These are phyloP conservation scores for Termitomyces sp. DNA, from an alignment of 768 basidiomycete genomes.

Conservation along the genomic window DNA sequence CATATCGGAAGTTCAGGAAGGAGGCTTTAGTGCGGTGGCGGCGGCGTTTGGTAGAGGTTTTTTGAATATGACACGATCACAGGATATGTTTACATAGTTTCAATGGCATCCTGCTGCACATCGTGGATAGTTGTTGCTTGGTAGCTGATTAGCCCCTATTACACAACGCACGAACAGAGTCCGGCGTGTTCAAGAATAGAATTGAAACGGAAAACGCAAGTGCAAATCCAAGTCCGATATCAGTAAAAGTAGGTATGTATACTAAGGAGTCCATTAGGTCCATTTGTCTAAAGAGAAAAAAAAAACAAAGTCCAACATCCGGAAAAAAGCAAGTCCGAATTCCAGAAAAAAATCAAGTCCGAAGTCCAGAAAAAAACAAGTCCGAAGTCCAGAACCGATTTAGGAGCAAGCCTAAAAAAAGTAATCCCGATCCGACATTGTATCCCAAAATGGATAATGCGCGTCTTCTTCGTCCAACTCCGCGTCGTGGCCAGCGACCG, in stretches of 20 bases:
- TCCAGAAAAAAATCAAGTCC: too few relatives aligned
- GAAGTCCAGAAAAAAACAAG: neutral
- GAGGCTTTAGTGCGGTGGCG: conserved; percentile 69
- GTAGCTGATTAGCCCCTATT: neutral
- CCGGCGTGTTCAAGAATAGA: neutral
- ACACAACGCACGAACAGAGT: neutral
- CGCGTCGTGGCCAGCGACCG: conserved; percentile 9
- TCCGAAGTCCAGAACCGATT: neutral
- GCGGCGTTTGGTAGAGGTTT: conserved; percentile 65
- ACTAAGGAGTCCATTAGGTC: neutral
- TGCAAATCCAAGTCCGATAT: neutral
- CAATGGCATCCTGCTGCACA: too few relatives aligned
- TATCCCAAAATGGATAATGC: neutral
- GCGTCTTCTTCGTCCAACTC: conserved; percentile 4
- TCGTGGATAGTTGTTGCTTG: neutral
- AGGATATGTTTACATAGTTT: conserved; percentile 20
- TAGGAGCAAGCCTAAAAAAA: too few relatives aligned
- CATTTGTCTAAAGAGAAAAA: neutral
- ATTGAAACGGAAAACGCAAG: neutral
- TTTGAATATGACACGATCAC: conserved; percentile 37
- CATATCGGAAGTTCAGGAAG: conserved; percentile 66
- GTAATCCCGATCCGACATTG: too few relatives aligned
- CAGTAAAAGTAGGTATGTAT: neutral
- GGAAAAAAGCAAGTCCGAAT: neutral
- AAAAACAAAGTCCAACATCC: neutral